A percentile compares a stretch with the other conserved stretches of the same genome.
phyloP scores from a whole-genome alignment of 2,329 filamentous ascomycete species.

The Thielaviopsis euricoi region DNA sequence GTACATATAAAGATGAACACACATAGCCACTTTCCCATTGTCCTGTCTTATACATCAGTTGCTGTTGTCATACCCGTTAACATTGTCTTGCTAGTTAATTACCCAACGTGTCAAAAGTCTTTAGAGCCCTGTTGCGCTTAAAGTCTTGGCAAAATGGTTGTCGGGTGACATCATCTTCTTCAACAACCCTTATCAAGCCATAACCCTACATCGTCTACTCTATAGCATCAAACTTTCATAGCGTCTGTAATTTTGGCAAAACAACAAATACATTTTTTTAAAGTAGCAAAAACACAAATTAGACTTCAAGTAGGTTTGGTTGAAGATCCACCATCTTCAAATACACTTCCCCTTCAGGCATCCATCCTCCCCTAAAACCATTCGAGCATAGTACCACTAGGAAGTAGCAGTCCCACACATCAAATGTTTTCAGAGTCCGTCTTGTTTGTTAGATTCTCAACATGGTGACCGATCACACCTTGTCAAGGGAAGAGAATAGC shows the following conservation, averaged over 20 bases:
- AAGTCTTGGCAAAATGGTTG: not conserved
- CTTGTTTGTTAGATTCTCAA: not conserved
- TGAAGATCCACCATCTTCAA: not conserved
- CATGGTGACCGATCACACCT: not conserved
- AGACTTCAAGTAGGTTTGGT: conserved; percentile 4
- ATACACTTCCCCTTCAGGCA: not conserved
- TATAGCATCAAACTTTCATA: too few species aligned
- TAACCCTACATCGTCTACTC: too few species aligned
- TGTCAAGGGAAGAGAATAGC: not conserved
- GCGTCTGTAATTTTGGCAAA: too few species aligned
- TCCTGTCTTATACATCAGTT: too few species aligned
- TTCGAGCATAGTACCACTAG: not conserved
- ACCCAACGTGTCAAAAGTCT: not conserved
- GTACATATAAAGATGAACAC: too few species aligned
- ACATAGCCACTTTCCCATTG: too few species aligned
- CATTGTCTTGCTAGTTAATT: not conserved
- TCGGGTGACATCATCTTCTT: not conserved
- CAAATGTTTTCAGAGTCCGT: not conserved
- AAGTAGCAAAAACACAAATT: not conserved
- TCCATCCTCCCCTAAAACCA: not conserved
- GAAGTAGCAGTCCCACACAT: not conserved
- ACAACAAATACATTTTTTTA: not conserved
- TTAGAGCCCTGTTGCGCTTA: conserved; percentile 1
- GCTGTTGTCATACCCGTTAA: too few species aligned
- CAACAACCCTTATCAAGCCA: too few species aligned